Conservation (phyloP, 768 basidiomycete species). For the Suillus sp. region DNA sequence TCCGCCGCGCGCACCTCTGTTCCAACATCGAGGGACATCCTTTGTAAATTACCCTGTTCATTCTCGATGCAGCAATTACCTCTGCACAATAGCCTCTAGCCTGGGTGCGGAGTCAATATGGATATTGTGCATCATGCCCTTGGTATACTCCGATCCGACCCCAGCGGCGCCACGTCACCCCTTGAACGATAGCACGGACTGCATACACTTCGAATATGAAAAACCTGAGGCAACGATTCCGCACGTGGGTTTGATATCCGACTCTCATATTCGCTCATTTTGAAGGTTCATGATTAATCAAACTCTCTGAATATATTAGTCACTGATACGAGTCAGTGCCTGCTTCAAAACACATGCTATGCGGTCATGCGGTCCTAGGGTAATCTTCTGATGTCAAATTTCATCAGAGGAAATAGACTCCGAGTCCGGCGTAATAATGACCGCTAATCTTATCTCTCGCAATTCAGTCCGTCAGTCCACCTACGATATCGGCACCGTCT, state of each 20-base stretch:
- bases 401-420: neutral
- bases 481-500: neutral
- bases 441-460: neutral
- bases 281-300: neutral
- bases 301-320: neutral
- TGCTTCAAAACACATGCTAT: neutral
- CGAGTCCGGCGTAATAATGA: neutral
- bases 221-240: neutral
- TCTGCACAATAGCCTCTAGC: neutral
- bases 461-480: no score
- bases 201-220: neutral
- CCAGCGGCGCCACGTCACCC: conserved; percentile 3
- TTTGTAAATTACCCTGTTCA: neutral
- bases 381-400: neutral
- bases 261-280: conserved; percentile 2
- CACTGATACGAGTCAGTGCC: neutral
- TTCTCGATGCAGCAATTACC: neutral
- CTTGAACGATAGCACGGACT: neutral
- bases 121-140: neutral
- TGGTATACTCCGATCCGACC: neutral
- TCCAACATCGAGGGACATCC: neutral
- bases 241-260: neutral
- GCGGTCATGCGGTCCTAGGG: neutral
- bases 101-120: neutral
- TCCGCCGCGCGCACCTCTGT: neutral